Base-by-base conservation (phyloP, 352 stramenopile species). In the Phytopythium sindhum region DNA sequence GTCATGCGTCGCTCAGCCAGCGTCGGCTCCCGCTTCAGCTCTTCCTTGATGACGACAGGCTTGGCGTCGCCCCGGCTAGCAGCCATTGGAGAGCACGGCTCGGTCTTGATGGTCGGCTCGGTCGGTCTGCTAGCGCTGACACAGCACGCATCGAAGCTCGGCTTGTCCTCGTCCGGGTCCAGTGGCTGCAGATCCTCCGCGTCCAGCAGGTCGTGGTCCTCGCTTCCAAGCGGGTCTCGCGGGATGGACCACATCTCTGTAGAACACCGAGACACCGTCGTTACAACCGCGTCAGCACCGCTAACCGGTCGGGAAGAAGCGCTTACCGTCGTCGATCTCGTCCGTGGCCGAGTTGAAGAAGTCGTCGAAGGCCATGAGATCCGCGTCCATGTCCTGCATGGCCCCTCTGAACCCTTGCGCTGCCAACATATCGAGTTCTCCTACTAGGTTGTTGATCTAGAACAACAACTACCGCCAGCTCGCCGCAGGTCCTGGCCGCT, bases 321-420 rank as follows among this genome's bases (percentile, higher is more conserved):
- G 35, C 48, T 65, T 68, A 77, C 73, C 66, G 23, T 69, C 54
- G 24, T 68, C 65, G 9, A 63, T 63, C 2, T 81, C 73, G 23
- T 78, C 70, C 31, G 75, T 72, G 63, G 69, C 67, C 2, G 65
- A 45, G 41, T 54, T 19, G 59, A 78, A 78, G 57, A 81, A 76
- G 14, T 64, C 42, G 59, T 81, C 65, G 21, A 81, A 76, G 55
- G 70, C 74, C 44, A 76, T 51, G 53, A 81, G 44, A 17, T 77
- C 73, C 12, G 58, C 66, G 58, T 78, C 70, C 59, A 72, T 67
- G 57, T 81, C 70, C 41, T 74, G 70, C 70, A 75, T 76, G 33
- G 47, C 60, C 21, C 6, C 28, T 29, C n/a, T 23, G 31, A 63
- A 26, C 28, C 47, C 57, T 2, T 44, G 57, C 57, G 57, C 29